These are phyloP conservation scores for Volvariella surrecta DNA, from an alignment of 1,284 basidiomycete genomes.

Conservation along the genomic window DNA sequence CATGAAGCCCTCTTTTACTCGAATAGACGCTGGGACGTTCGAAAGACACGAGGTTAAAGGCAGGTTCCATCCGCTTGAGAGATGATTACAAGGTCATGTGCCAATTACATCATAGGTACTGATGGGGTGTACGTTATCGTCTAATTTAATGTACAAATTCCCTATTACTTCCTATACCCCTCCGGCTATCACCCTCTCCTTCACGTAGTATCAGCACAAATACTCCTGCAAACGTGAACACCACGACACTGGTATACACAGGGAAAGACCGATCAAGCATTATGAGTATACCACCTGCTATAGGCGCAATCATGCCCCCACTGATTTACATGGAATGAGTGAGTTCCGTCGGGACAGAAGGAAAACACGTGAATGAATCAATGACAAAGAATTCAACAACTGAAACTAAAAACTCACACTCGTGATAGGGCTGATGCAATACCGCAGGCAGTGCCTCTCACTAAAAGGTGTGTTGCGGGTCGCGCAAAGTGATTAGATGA, in stretches of 20 bases:
- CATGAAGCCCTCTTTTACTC: too few relatives aligned
- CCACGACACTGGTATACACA: slow-evolving; percentile 66
- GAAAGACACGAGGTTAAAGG: too few relatives aligned
- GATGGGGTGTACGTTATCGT: too few relatives aligned
- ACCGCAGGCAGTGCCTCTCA: slow-evolving; percentile 87
- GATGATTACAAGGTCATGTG: too few relatives aligned
- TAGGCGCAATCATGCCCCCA: slow-evolving; percentile 86
- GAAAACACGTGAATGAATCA: not conserved
- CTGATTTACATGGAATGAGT: slow-evolving; percentile 28
- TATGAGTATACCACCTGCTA: slow-evolving; percentile 78
- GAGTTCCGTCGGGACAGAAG: slow-evolving; percentile 2
- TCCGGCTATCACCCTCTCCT: slow-evolving; percentile 20
- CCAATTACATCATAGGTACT: too few relatives aligned
- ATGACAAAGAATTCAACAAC: too few relatives aligned
- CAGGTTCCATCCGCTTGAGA: too few relatives aligned
- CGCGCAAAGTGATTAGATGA: not conserved
- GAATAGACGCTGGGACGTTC: too few relatives aligned
- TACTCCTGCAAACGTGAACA: slow-evolving; percentile 62
- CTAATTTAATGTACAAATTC: slow-evolving; percentile 17
- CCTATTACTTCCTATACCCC: slow-evolving; percentile 14
- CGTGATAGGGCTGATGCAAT: slow-evolving; percentile 85
- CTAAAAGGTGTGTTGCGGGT: slow-evolving; percentile 21
- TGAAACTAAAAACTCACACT: slow-evolving; percentile 44
- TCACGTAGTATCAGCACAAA: slow-evolving; percentile 58
- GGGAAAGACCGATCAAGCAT: slow-evolving; percentile 68